Percentiles rank a stretch among this genome's conserved stretches.
These are phyloP conservation scores for Sechiopsis laciniata DNA, from an alignment of 306 rosid genomes.

Conservation along the genomic window DNA sequence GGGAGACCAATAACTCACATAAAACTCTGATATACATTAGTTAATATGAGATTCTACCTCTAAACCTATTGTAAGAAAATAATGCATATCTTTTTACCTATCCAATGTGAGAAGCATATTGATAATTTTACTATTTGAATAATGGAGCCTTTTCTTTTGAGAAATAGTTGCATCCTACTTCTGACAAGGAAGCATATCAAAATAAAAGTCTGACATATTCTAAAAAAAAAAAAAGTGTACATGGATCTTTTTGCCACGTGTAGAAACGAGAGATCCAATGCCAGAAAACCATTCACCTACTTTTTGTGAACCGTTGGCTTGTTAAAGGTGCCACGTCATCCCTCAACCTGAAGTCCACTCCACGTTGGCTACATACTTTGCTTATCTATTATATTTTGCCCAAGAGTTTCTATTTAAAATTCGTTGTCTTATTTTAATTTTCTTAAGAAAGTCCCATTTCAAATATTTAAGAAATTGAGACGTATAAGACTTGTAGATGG, in stretches of 20 bases:
- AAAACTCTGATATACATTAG: too few species aligned
- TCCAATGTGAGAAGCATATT: too few species aligned
- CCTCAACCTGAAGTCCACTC: not conserved
- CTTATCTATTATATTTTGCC: not conserved
- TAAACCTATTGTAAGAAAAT: too few species aligned
- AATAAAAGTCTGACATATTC: not conserved
- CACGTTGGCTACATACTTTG: not conserved
- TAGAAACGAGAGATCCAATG: not conserved
- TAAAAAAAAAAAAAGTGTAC: too few species aligned
- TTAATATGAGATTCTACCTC: too few species aligned
- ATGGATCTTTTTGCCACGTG: slow-evolving; percentile 4
- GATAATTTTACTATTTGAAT: too few species aligned
- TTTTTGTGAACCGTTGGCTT: not conserved
- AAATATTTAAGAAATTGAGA: not conserved
- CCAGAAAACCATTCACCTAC: slow-evolving; percentile 10
- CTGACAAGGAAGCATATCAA: too few species aligned
- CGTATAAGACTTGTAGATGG: not conserved
- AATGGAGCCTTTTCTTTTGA: too few species aligned
- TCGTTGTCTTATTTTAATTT: not conserved
- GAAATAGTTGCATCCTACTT: too few species aligned
- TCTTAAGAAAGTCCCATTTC: not conserved
- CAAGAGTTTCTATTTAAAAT: not conserved
- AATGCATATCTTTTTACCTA: too few species aligned
- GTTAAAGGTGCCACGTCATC: not conserved
- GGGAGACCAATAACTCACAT: too few species aligned